Conservation (phyloP, 192 early-diverging fungal species). For the Allomyces arbusculus region DNA sequence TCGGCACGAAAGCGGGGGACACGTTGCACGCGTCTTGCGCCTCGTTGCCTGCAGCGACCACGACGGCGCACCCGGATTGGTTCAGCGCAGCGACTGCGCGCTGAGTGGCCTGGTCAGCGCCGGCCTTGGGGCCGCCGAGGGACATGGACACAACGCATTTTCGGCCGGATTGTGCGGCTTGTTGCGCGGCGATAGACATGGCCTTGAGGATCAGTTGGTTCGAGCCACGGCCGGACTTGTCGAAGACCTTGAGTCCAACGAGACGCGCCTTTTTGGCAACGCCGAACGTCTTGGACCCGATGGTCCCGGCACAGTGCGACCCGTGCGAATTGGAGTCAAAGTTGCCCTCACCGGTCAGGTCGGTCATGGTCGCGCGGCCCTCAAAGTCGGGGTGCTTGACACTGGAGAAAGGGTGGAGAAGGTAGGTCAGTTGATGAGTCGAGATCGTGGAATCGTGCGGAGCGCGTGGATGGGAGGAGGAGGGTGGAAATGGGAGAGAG, state of each 20-base stretch:
- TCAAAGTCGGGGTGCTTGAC: conserved; percentile 5
- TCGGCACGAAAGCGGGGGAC: conserved; percentile 23
- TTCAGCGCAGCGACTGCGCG: conserved; percentile 6
- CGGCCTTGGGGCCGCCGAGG: conserved; percentile 2
- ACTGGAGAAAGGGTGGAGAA: not conserved
- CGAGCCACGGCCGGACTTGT: conserved; percentile 70
- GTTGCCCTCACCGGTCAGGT: not conserved
- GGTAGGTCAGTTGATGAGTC: too few species aligned
- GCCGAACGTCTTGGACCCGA: conserved; percentile 62
- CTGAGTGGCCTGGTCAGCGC: not conserved
- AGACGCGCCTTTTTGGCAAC: conserved; percentile 69
- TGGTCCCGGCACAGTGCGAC: conserved; percentile 79
- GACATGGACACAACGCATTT: conserved; percentile 1
- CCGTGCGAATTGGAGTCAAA: conserved; percentile 24
- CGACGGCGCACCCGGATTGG: conserved; percentile 14
- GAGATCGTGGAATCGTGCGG: too few species aligned
- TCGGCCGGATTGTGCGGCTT: conserved; percentile 1
- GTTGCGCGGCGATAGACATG: conserved; percentile 18
- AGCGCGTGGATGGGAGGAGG: too few species aligned
- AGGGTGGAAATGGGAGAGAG: too few species aligned
- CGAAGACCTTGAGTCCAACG: conserved; percentile 79
- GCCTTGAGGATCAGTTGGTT: conserved; percentile 79
- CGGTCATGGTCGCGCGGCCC: not conserved
- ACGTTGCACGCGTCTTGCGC: conserved; percentile 28
- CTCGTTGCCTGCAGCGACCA: conserved; percentile 40